A percentile compares a stretch with the other conserved stretches of the same genome.
phyloP scores from a whole-genome alignment of 2,329 filamentous ascomycete genomes.

The Parastagonospora nodorum region DNA sequence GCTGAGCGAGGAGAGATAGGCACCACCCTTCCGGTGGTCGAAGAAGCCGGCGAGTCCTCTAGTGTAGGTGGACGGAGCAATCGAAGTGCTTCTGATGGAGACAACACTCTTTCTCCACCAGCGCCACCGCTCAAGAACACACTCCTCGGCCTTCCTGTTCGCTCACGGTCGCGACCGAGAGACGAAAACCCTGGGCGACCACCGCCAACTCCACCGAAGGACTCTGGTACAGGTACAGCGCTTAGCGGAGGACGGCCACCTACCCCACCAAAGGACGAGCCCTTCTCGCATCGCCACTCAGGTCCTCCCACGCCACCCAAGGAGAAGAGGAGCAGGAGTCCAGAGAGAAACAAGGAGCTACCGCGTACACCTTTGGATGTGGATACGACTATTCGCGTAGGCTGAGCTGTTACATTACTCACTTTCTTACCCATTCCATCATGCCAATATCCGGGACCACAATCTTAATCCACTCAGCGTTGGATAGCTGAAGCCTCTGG shows the following conservation, averaged over 20 bases:
- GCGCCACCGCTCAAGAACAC: conserved; percentile 28
- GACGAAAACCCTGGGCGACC: conserved; percentile 41
- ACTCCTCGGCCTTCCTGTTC: conserved; percentile 14
- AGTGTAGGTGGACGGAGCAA: conserved; percentile 67
- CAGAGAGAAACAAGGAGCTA: conserved; percentile 40
- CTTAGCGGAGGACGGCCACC: conserved; percentile 34
- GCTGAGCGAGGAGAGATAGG: conserved; percentile 61
- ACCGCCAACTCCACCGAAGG: conserved; percentile 54
- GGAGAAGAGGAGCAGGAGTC: conserved; percentile 36
- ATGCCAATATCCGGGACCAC: no score
- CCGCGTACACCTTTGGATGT: conserved; percentile 43
- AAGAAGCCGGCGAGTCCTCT: conserved; percentile 81
- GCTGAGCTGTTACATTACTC: conserved; percentile 16
- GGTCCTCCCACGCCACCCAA: conserved; percentile 50
- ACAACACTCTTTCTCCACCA: conserved; percentile 13
- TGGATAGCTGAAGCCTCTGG: no score
- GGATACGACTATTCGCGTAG: conserved; percentile 40
- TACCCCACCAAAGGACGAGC: conserved; percentile 45
- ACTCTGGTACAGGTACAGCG: conserved; percentile 31
- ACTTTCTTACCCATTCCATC: not conserved
- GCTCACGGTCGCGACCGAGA: conserved; percentile 21
- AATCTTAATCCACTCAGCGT: no score
- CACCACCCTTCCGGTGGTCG: conserved; percentile 78
- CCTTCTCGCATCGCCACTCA: conserved; percentile 29
- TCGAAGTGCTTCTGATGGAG: conserved; percentile 34